Conservation (phyloP, 2,329 filamentous ascomycete species). For the Alternaria alternata region DNA sequence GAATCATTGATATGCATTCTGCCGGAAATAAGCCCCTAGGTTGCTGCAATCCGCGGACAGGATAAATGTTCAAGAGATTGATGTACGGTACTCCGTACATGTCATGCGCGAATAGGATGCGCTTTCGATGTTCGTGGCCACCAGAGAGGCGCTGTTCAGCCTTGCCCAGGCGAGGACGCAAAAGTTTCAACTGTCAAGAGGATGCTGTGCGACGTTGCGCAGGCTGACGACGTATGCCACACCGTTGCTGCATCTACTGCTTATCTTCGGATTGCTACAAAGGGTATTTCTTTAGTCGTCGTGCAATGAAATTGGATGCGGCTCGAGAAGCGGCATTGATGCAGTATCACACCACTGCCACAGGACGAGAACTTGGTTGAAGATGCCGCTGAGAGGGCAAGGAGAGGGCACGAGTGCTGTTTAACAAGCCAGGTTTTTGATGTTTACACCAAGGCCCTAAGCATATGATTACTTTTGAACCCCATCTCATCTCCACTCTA, state of each 20-base stretch:
- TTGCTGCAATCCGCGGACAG: background rate
- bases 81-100: background rate
- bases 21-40: slow-evolving; percentile 5
- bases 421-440: background rate
- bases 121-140: background rate
- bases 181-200: background rate
- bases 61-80: background rate
- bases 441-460: slow-evolving; percentile 5
- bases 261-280: background rate
- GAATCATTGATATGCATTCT: background rate
- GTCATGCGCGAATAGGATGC: background rate
- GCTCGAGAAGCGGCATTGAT: slow-evolving; percentile 5
- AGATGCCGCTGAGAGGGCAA: background rate
- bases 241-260: background rate
- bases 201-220: slow-evolving; percentile 1
- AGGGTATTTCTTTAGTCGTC: background rate
- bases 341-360: slow-evolving; percentile 5
- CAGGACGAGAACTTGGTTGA: background rate
- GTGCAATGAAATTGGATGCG: background rate
- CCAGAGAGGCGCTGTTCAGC: background rate
- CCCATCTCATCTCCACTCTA: slow-evolving; percentile 1
- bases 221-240: slow-evolving; percentile 6
- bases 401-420: background rate
- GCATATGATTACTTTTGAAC: background rate
- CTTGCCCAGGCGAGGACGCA: background rate